Evolutionary conservation across 352 stramenopile genomes (phyloP), one percentile per base, ranked within the genome.

Genomic region (Poterioochromonas sp.): DNA sequence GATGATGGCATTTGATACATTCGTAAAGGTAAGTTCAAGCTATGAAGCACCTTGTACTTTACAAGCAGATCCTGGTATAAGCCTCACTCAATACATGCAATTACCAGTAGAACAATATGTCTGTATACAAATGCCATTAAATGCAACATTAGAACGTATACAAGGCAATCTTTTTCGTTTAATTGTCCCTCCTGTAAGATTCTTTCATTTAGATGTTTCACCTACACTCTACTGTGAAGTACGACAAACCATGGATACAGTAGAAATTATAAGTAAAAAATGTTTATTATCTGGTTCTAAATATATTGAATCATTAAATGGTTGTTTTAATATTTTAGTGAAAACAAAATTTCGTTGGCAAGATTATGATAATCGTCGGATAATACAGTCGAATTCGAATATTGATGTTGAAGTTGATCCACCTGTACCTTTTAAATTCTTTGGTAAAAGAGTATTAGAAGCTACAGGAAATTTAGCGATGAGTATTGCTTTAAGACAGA

Each of bases 141-240:
- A 71, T 47, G 62, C 62, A 22, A n/a, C 32, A 22, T 71, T 71
- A 47, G 12, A 8, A 44, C 15, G 62, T 12, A 40, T 71, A 41
- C 5, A 11, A 32, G 26, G 5, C n/a, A 41, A 2, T 32, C 11
- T 8, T 12, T 71, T 71, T 47, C 39, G 41, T 22, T 29, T 71
- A 12, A 47, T 29, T n/a, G 39, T 71, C 15, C 62, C 62, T n/a
- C 39, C 62, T 71, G 62, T 71, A 8, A 8, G 39, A 8, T 47
- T 71, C 15, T 71, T 71, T 29, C 15, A 71, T 71, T 44, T 71
- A n/a, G 62, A 71, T 44, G 62, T 71, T 8, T 71, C 62, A 41
- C 62, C 62, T 8, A 71, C 26, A 3, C 5, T 71, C 15, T 22
- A 43, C 5, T 71, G 62, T 44, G 62, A 71, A 8, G 62, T 71